phyloP scores from a whole-genome alignment of 768 basidiomycete genomes.

The Tremella yokohamensis region DNA sequence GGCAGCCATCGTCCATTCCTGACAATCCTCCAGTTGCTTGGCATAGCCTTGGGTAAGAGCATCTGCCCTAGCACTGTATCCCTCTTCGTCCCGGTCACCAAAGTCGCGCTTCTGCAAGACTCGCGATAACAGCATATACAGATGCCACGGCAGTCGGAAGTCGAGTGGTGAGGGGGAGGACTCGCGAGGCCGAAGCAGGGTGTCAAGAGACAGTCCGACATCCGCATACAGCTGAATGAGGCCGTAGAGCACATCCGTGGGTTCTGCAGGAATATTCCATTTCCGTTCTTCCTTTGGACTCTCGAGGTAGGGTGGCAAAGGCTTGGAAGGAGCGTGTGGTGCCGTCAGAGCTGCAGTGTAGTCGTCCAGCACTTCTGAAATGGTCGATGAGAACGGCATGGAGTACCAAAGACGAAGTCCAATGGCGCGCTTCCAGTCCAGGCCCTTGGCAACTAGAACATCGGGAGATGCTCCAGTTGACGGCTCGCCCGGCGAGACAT shows the following conservation, averaged over 20 bases:
- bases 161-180: constrained; percentile 74
- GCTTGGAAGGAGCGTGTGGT: constrained; percentile 48
- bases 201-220: constrained; percentile 65
- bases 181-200: constrained; percentile 66
- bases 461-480: constrained; percentile 57
- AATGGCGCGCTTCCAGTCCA: constrained; percentile 94
- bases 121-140: constrained; percentile 80
- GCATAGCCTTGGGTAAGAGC: constrained; percentile 79
- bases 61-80: constrained; percentile 81
- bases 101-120: constrained; percentile 81
- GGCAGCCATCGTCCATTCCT: constrained; percentile 75
- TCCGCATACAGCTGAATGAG: constrained; percentile 74
- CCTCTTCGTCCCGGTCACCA: constrained; percentile 65
- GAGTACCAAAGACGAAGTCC: constrained; percentile 89
- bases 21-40: constrained; percentile 73
- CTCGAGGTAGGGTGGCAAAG: constrained; percentile 46
- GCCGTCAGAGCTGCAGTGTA: constrained; percentile 55
- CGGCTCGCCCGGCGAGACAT: constrained; percentile 57
- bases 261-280: constrained; percentile 27
- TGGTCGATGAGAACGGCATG: constrained; percentile 59
- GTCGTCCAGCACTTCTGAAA: constrained; percentile 64
- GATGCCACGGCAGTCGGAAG: constrained; percentile 82
- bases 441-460: constrained; percentile 62
- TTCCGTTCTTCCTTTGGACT: constrained; percentile 13
- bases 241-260: constrained; percentile 69